Base-by-base conservation (phyloP, 768 basidiomycete species). In the Hypsizygus marmoreus region DNA sequence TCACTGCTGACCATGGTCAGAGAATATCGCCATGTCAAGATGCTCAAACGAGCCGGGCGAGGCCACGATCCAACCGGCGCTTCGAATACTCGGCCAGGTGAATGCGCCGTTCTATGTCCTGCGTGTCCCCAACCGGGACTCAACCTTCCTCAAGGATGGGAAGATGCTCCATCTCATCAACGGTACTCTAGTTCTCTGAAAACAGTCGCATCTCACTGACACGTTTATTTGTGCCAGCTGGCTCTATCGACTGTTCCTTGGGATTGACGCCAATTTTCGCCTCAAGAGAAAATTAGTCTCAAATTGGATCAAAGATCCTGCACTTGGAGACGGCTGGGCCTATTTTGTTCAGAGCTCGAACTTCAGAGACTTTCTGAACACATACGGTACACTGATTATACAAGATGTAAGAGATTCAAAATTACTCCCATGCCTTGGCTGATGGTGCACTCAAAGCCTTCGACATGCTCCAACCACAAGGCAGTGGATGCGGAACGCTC, bases 81-180 rank as follows among this genome's bases (percentile, higher is more conserved):
- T 10, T 30, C 13, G 7, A 36, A 17, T 4, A 59, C 56, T 3
- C 17, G 47, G 14, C 19, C 17, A 4, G 60, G 60, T 1, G 54
- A 60, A 24, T 51, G 53, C 6, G 59, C 56, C 2, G 46, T 66
- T 5, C 23, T 50, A 19, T 67, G 65, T 29, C 59, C 59, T 12
- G 57, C 56, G 3, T 66, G 62, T 45, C 63, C 64, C 0, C 54
- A 63, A 9, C 64, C 58, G 0, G 56, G 43, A 0, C 56, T 55
- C 22, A 65, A 66, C 35, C 31, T 65, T 9, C 56, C 56, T 3
- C 20, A 28, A 10, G 49, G 40, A 10, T 61, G 57, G 59, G 28
- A 44, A 3, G 11, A 32, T 6, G 51, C 25, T 4, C 46, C 50
- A 5, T 25, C 34, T 2, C 12, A 50, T 24, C 14, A 31, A 26